Percentiles rank a stretch among this genome's conserved stretches.
These are phyloP conservation scores for Scheffersomyces lignicola DNA, from an alignment of 1,139 yeast genomes.

Conservation along the genomic window DNA sequence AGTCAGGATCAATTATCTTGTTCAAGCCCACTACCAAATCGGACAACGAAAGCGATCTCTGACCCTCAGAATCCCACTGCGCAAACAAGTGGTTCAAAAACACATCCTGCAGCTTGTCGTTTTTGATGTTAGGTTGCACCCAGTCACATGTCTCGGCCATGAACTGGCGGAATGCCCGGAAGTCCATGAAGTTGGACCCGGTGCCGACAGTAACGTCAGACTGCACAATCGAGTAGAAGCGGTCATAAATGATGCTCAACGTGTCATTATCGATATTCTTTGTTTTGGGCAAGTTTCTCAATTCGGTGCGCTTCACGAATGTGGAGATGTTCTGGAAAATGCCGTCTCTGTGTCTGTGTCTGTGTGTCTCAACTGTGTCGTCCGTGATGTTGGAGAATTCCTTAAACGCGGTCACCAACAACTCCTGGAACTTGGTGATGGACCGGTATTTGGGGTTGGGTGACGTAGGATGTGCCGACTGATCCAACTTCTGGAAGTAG, in stretches of 20 bases:
- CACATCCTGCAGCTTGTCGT: slow-evolving; percentile 18
- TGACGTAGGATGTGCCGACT: slow-evolving; percentile 77
- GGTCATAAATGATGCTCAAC: slow-evolving; percentile 74
- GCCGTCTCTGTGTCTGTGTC: slow-evolving; percentile 70
- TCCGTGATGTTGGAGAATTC: slow-evolving; percentile 85
- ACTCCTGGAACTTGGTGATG: slow-evolving; percentile 84
- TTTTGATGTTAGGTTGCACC: slow-evolving; percentile 46
- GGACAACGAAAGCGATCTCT: slow-evolving; percentile 61
- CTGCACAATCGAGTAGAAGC: slow-evolving; percentile 79
- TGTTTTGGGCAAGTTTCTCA: slow-evolving; percentile 79
- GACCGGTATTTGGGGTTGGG: slow-evolving; percentile 61
- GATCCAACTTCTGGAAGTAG: slow-evolving; percentile 76
- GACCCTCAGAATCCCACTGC: slow-evolving; percentile 64
- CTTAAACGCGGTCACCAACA: slow-evolving; percentile 87
- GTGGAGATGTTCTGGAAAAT: slow-evolving; percentile 84
- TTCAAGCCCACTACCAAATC: slow-evolving; percentile 77
- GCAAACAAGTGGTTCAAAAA: slow-evolving; percentile 65
- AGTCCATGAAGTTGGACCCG: slow-evolving; percentile 72
- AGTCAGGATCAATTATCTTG: slow-evolving; percentile 65
- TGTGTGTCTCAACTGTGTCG: slow-evolving; percentile 64
- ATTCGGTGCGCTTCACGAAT: slow-evolving; percentile 88
- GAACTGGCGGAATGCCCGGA: slow-evolving; percentile 67
- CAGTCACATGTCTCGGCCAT: slow-evolving; percentile 83
- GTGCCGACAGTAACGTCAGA: slow-evolving; percentile 67
- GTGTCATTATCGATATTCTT: slow-evolving; percentile 58